phyloP scores from a whole-genome alignment of 306 rosid species.

The Cucurbita pepo region DNA sequence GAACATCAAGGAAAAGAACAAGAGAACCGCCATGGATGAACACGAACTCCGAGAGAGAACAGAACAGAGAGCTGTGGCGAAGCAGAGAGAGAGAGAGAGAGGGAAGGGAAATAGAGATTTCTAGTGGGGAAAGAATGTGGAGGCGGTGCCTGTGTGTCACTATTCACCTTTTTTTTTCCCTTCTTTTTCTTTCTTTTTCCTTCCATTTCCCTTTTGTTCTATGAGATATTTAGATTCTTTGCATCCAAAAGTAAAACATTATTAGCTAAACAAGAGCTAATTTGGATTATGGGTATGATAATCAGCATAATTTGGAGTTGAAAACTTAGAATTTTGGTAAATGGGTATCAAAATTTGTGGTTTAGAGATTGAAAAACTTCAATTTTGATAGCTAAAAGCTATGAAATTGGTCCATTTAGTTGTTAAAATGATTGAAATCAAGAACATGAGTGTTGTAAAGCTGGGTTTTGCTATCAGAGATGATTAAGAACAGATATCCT shows the following conservation, averaged over 20 bases:
- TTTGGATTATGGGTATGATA: background rate
- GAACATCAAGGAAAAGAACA: constrained; percentile 36
- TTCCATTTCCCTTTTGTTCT: background rate
- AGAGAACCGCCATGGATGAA: constrained; percentile 39
- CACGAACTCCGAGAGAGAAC: background rate
- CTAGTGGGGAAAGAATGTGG: background rate
- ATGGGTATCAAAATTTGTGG: background rate
- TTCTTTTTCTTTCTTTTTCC: background rate
- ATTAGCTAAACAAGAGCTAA: background rate
- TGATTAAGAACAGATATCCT: background rate
- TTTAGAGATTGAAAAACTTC: background rate
- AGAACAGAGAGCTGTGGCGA: background rate
- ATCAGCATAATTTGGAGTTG: background rate
- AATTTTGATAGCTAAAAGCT: background rate
- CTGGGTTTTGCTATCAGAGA: background rate
- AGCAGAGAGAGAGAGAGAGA: background rate
- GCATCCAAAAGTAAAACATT: background rate
- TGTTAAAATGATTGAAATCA: background rate
- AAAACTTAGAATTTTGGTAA: background rate
- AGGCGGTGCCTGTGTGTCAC: constrained; percentile 4
- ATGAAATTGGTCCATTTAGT: background rate
- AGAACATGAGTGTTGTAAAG: background rate
- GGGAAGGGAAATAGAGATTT: background rate
- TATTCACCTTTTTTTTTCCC: background rate
- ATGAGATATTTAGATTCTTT: background rate